Conservation (phyloP, 768 basidiomycete genomes). For the Cytidiella melzeri region DNA sequence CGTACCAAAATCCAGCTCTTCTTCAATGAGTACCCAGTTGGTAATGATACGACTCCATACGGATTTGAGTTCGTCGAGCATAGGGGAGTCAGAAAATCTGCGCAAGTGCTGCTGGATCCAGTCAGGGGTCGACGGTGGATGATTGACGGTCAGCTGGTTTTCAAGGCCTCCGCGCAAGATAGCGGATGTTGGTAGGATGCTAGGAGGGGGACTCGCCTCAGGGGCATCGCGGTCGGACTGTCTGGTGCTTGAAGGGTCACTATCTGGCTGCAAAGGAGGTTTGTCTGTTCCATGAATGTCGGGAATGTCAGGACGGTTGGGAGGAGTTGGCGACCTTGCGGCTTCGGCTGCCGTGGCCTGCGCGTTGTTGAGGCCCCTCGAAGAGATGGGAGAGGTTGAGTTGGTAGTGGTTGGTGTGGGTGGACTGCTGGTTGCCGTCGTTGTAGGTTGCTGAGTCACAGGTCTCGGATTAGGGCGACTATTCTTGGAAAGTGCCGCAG, state of each 20-base stretch:
- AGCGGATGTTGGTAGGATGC: too few species aligned
- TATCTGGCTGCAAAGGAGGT: too few species aligned
- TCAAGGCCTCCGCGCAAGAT: too few species aligned
- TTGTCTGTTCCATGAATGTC: too few species aligned
- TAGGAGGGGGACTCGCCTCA: too few species aligned
- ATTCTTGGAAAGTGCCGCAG: background rate
- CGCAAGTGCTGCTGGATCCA: background rate
- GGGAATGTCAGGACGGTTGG: background rate
- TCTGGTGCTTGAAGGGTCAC: too few species aligned
- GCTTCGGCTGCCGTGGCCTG: background rate
- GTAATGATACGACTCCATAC: background rate
- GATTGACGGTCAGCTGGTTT: too few species aligned
- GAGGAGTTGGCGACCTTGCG: background rate
- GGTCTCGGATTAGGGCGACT: background rate
- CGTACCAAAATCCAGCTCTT: background rate
- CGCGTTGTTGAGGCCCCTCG: background rate
- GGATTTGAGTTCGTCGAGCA: background rate
- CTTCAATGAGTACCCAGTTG: background rate
- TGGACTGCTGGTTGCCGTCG: background rate
- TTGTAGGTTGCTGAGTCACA: background rate
- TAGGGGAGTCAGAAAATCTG: background rate
- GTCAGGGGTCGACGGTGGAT: background rate
- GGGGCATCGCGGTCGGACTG: too few species aligned
- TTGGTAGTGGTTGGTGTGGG: background rate
- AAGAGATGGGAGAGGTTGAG: background rate